Percentiles rank a stretch among this genome's conserved stretches.
These are phyloP conservation scores for Cyanidiococcus yangmingshanensis DNA, from an alignment of 23 red algal species.

Conservation along the genomic window DNA sequence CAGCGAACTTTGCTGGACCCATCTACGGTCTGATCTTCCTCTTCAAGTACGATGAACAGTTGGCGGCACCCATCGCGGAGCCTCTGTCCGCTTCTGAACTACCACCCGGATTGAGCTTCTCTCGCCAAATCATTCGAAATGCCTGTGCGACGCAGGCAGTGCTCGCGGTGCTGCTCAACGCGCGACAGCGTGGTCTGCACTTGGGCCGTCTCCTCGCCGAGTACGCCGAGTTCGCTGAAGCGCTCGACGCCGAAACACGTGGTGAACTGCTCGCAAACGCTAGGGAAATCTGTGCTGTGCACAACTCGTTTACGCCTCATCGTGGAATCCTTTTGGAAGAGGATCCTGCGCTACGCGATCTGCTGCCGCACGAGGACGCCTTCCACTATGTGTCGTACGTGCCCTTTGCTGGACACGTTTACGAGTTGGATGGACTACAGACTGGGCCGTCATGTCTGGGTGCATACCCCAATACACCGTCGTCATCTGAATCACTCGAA, in stretches of 20 bases:
- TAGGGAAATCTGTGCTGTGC: constrained; percentile 51
- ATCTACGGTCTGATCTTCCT: constrained; percentile 80
- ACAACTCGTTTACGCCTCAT: constrained; percentile 36
- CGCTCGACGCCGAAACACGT: constrained; percentile 56
- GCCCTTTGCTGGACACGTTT: constrained; percentile 44
- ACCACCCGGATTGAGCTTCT: constrained; percentile 52
- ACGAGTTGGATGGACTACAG: constrained; percentile 84
- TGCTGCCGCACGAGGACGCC: constrained; percentile 50
- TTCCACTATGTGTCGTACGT: constrained; percentile 90
- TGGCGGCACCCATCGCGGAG: neutral
- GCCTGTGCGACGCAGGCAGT: constrained; percentile 88
- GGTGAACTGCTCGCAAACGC: constrained; percentile 65
- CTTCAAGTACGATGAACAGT: constrained; percentile 58
- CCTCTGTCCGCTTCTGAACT: constrained; percentile 14
- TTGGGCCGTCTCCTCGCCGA: constrained; percentile 43
- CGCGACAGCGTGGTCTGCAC: constrained; percentile 12
- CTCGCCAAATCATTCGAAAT: constrained; percentile 74
- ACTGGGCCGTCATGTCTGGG: constrained; percentile 56
- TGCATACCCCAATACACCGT: neutral
- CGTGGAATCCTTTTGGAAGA: neutral
- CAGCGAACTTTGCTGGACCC: constrained; percentile 7
- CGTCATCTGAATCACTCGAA: neutral
- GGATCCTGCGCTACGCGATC: neutral
- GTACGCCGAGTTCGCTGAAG: constrained; percentile 45
- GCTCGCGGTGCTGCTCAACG: constrained; percentile 72